phyloP scores from a whole-genome alignment of 352 stramenopile genomes.

The Phytophthora lateralis region DNA sequence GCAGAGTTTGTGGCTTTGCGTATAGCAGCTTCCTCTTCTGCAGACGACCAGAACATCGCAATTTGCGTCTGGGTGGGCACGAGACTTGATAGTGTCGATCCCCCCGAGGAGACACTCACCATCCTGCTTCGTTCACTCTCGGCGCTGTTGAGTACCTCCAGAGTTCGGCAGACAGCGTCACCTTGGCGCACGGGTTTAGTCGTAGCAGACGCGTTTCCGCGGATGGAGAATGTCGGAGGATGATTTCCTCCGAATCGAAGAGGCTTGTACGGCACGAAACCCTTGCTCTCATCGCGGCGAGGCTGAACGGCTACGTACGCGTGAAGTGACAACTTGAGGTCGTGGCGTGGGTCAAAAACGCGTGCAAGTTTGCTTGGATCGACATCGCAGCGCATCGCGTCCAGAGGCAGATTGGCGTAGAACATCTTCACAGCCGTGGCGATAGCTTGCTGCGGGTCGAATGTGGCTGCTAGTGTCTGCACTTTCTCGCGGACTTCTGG shows the following conservation, averaged over 20 bases:
- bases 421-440: conserved; percentile 66
- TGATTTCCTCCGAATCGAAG: conserved; percentile 26
- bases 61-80: conserved; percentile 8
- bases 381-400: conserved; percentile 82
- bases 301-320: conserved; percentile 30
- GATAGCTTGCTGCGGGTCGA: conserved; percentile 63
- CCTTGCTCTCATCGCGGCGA: conserved; percentile 28
- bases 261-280: conserved; percentile 34
- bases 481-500: conserved; percentile 42
- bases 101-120: conserved; percentile 6
- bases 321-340: conserved; percentile 42
- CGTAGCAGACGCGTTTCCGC: neutral
- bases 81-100: neutral
- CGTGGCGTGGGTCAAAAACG: conserved; percentile 34
- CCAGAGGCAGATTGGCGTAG: conserved; percentile 62
- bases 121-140: neutral
- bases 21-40: conserved; percentile 30
- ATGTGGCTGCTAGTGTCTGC: conserved; percentile 38
- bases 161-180: conserved; percentile 5
- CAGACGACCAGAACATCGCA: conserved; percentile 29
- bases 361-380: conserved; percentile 35
- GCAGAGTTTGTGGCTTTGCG: conserved; percentile 22
- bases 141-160: neutral
- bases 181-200: conserved; percentile 8
- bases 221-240: conserved; percentile 31